Base-by-base conservation (phyloP, 768 basidiomycete genomes). In the Lentinus brumalis region DNA sequence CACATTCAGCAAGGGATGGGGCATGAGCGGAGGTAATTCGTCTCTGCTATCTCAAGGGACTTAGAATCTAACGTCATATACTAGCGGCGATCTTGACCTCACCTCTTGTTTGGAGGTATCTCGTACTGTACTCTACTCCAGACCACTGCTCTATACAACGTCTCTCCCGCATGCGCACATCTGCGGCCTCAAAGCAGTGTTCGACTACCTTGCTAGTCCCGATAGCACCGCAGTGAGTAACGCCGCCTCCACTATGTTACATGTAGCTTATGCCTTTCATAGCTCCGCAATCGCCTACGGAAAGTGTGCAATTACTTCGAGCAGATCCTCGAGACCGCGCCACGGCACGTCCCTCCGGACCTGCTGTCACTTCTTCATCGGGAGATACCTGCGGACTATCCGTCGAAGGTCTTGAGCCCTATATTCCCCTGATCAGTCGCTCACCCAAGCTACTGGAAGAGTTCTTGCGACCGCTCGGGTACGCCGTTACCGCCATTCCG, bases 1-100 rank as follows among this genome's bases (percentile, higher is more conserved):
- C 67, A 84, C 83, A 0, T 84, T 86, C 62, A 79, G 83, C 8
- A 86, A 87, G 64, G 79, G 73, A 0, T 56, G 51, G 21, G 61
- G 56, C 21, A 38, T 66, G 50, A 53, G 39, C 31, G 66, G 66
- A 11, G 63, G 66, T 67, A 53, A 56, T 60, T 15, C 15, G 26
- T 21, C 8, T 18, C 14, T 16, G 49, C 30, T 8, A 42, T 29
- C 9, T 15, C 31, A 46, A 14, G 30, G 21, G 14, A 5, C 31
- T 21, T 9, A 6, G 11, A 14, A 3, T 32, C 46, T 15, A 21
- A 26, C 14, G 29, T 2, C 12, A 3, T 11, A 8, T 12, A 3
- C 6, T 29, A 44, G 35, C 39, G 1, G 29, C 31, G 5, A 29
- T 66, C 31, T 46, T 66, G 31, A 64, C 62, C 3, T 54, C 66